Percentiles rank a stretch among this genome's conserved stretches.
These are phyloP conservation scores for Arachis stenosperma DNA, from an alignment of 306 rosid genomes.

Conservation along the genomic window DNA sequence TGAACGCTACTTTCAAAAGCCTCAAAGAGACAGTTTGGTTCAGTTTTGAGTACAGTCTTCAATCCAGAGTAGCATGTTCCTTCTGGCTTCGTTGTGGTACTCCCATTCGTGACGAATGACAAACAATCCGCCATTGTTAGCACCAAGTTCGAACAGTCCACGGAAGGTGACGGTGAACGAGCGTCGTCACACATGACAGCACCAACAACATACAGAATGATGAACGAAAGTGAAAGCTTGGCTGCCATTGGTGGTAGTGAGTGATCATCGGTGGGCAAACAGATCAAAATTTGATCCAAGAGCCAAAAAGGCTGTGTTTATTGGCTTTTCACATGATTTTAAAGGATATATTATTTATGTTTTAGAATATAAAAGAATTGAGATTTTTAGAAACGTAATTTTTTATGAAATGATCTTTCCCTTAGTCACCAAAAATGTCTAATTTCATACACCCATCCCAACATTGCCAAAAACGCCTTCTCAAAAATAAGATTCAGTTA, in stretches of 20 bases:
- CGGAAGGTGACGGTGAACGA: conserved; percentile 70
- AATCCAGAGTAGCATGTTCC: conserved; percentile 71
- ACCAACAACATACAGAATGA: conserved; percentile 41
- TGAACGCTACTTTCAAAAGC: conserved; percentile 70
- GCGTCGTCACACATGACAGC: conserved; percentile 33
- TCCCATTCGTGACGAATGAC: conserved; percentile 69
- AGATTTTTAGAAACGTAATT: no score
- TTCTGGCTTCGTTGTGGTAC: conserved; percentile 60
- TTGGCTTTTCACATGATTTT: no score
- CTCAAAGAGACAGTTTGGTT: conserved; percentile 71
- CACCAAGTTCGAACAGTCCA: conserved; percentile 64
- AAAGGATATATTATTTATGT: no score
- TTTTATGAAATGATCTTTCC: no score
- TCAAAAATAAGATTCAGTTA: no score
- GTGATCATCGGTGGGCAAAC: no score
- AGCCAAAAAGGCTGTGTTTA: no score
- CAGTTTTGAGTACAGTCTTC: conserved; percentile 63
- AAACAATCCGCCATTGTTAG: conserved; percentile 68
- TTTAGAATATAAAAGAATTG: no score
- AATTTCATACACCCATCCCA: no score
- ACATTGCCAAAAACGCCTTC: no score
- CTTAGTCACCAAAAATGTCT: no score
- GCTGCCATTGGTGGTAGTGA: conserved; percentile 48
- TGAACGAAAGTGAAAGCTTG: conserved; percentile 17
- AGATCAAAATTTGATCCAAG: no score